Conservation (phyloP, 345 rosid genomes). For the Hibiscus syriacus region DNA sequence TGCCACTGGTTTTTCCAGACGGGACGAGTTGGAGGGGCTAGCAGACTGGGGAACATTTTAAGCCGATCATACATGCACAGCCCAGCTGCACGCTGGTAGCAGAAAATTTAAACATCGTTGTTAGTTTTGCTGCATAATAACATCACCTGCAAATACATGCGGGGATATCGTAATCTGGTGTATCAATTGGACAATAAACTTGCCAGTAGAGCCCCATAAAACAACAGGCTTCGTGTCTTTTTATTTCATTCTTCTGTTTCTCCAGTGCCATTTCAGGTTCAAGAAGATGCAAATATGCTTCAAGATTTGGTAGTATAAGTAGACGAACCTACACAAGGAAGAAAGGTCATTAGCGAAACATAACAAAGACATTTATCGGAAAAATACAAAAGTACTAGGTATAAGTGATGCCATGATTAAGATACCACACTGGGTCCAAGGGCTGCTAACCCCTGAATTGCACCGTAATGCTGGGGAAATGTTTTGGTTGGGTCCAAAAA, state of each 20-base stretch:
- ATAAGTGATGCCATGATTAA: background rate
- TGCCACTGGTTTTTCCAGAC: slow-evolving; percentile 42
- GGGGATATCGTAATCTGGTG: background rate
- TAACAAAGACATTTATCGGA: background rate
- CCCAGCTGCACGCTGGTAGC: slow-evolving; percentile 66
- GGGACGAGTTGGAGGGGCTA: slow-evolving; percentile 41
- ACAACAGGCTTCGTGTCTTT: slow-evolving; percentile 71
- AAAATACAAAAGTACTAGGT: background rate
- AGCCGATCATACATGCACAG: slow-evolving; percentile 57
- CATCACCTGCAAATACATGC: background rate
- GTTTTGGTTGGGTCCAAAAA: slow-evolving; percentile 74
- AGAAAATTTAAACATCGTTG: slow-evolving; percentile 7
- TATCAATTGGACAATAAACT: slow-evolving; percentile 18
- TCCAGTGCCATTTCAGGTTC: slow-evolving; percentile 62
- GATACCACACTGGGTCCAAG: slow-evolving; percentile 73
- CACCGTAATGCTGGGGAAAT: slow-evolving; percentile 83
- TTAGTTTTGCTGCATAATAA: slow-evolving; percentile 12
- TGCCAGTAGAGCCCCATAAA: slow-evolving; percentile 73
- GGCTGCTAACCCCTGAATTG: slow-evolving; percentile 78
- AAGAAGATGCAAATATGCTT: slow-evolving; percentile 62
- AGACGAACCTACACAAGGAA: slow-evolving; percentile 54
- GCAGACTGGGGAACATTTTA: slow-evolving; percentile 42
- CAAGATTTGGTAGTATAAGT: slow-evolving; percentile 71
- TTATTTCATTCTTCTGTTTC: slow-evolving; percentile 55
- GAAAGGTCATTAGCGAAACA: background rate